A percentile compares a stretch with the other conserved stretches of the same genome.
Evolutionary conservation across 202 grass and related monocot genomes (phyloP).

Genomic region (Setaria italica): DNA sequence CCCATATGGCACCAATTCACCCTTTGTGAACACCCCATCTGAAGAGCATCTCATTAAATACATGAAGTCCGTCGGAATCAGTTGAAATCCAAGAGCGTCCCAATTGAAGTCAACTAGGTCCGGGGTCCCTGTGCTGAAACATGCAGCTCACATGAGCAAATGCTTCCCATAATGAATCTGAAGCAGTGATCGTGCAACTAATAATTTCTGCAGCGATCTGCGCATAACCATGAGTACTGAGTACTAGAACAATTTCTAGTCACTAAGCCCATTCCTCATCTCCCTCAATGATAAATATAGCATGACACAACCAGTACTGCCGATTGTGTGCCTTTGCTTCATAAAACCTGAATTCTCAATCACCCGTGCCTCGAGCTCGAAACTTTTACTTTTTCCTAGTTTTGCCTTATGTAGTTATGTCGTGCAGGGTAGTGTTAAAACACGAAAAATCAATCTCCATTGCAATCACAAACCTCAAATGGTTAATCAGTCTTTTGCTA

Average conservation of each 20-base stretch:
- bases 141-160: slow-evolving; percentile 27
- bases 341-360: background rate
- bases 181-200: background rate
- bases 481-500: background rate
- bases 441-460: background rate
- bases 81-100: slow-evolving; percentile 80
- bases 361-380: background rate
- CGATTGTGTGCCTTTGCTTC: background rate
- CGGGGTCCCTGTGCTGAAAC: slow-evolving; percentile 56
- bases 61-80: slow-evolving; percentile 80
- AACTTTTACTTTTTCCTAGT: background rate
- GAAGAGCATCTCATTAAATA: slow-evolving; percentile 77
- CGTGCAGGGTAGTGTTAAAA: background rate
- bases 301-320: background rate
- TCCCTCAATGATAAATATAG: background rate
- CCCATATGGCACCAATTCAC: slow-evolving; percentile 73
- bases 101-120: slow-evolving; percentile 73
- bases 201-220: background rate
- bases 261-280: background rate
- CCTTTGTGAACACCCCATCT: slow-evolving; percentile 59
- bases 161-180: background rate
- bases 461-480: background rate
- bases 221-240: background rate
- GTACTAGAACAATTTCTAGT: background rate
- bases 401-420: background rate